Conservation (phyloP, 2,329 filamentous ascomycete species). For the Scytalidium lignicola region DNA sequence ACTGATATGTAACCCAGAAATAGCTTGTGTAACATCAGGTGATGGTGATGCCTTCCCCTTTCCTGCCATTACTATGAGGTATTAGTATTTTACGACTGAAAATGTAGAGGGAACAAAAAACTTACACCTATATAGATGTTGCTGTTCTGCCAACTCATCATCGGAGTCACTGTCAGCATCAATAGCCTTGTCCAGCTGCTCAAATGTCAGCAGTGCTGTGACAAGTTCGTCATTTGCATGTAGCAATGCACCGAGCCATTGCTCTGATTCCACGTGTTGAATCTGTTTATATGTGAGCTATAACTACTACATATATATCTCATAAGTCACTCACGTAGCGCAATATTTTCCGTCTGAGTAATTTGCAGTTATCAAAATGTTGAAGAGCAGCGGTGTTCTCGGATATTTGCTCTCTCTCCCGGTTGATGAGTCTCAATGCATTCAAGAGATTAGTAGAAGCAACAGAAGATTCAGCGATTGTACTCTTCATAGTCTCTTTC, state of each 20-base stretch:
- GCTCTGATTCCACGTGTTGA: conserved; percentile 82
- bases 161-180: conserved; percentile 70
- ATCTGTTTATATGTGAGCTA: conserved; percentile 47
- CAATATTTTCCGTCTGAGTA: conserved; percentile 75
- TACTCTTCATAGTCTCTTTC: conserved; percentile 77
- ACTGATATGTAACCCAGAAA: conserved; percentile 20
- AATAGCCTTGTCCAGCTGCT: conserved; percentile 84
- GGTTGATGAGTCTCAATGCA: conserved; percentile 81
- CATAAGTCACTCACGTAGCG: conserved; percentile 58
- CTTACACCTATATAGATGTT: conserved; percentile 58
- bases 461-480: conserved; percentile 85
- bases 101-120: conserved; percentile 6
- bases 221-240: conserved; percentile 97
- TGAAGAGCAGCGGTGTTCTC: conserved; percentile 71
- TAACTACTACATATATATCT: too few species aligned
- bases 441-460: conserved; percentile 90
- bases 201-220: conserved; percentile 85
- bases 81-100: conserved; percentile 7
- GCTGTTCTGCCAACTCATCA: conserved; percentile 62
- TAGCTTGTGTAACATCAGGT: conserved; percentile 14
- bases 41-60: conserved; percentile 18
- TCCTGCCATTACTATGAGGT: conserved; percentile 13
- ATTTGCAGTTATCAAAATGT: conserved; percentile 82
- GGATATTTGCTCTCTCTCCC: conserved; percentile 81
- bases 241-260: conserved; percentile 85